These are phyloP conservation scores for Sphaerosporella brunnea DNA, from an alignment of 495 filamentous ascomycete genomes.

Conservation along the genomic window DNA sequence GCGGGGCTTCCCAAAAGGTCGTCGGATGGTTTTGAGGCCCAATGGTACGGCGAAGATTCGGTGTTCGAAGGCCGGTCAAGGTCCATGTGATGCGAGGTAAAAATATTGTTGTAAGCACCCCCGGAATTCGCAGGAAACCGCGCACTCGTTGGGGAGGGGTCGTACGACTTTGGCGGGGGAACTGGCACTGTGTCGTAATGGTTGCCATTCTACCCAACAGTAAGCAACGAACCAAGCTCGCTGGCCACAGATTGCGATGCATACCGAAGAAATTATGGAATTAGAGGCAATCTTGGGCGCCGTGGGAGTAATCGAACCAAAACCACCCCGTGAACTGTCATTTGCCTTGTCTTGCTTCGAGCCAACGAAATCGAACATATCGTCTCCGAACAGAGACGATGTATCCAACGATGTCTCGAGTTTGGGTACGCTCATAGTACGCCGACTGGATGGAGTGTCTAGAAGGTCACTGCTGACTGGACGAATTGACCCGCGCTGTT, in stretches of 20 bases:
- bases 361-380: slow-evolving; percentile 24
- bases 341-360: slow-evolving; percentile 10
- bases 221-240: background rate
- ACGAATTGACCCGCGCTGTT: background rate
- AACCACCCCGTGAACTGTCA: slow-evolving; percentile 8
- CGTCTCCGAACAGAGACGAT: slow-evolving; percentile 23
- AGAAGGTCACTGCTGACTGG: background rate
- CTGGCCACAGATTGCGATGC: background rate
- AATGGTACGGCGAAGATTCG: slow-evolving; percentile 23
- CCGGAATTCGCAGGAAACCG: slow-evolving; percentile 12
- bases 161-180: slow-evolving; percentile 23
- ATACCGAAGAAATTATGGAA: slow-evolving; percentile 22
- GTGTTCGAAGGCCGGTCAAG: slow-evolving; percentile 19
- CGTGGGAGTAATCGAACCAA: slow-evolving; percentile 20
- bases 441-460: slow-evolving; percentile 6
- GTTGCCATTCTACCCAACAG: slow-evolving; percentile 16
- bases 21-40: slow-evolving; percentile 16
- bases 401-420: slow-evolving; percentile 25
- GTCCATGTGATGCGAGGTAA: slow-evolving; percentile 18
- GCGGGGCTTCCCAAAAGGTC: slow-evolving; percentile 17
- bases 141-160: slow-evolving; percentile 17
- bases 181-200: slow-evolving; percentile 24
- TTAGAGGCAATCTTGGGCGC: slow-evolving; percentile 24
- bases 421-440: slow-evolving; percentile 20
- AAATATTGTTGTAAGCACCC: slow-evolving; percentile 20